Evolutionary conservation across 192 early-diverging fungal genomes (phyloP).

Genomic region (Ambispora gerdemannii): DNA sequence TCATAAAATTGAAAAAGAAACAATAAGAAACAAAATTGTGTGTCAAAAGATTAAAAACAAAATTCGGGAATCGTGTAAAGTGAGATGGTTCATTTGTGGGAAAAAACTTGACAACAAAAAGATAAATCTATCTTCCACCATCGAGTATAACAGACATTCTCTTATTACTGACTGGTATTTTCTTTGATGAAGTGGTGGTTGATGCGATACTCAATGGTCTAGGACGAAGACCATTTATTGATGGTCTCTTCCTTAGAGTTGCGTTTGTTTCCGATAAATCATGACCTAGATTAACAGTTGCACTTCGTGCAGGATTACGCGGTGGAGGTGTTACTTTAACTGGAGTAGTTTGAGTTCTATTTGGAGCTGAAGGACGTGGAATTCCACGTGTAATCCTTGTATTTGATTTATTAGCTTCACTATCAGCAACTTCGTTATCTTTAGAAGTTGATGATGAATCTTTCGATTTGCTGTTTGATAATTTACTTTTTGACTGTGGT

Average conservation of each 20-base stretch:
- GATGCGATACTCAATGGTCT: background rate
- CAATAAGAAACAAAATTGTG: no score
- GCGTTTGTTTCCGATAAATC: background rate
- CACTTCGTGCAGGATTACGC: background rate
- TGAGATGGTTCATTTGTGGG: no score
- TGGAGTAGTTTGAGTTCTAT: background rate
- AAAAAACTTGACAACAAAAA: no score
- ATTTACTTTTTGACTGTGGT: background rate
- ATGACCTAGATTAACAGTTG: no score
- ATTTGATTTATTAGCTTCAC: background rate
- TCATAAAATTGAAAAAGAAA: no score
- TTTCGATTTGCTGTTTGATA: background rate
- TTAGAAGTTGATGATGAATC: background rate
- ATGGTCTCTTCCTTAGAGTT: background rate
- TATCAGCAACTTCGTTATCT: background rate
- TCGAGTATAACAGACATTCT: slow-evolving; percentile 17
- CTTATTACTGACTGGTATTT: slow-evolving; percentile 4
- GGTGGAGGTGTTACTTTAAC: background rate
- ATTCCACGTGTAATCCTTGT: background rate
- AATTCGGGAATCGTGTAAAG: no score
- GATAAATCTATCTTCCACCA: background rate
- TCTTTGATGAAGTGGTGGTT: background rate
- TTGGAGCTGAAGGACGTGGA: background rate
- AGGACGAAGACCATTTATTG: background rate
- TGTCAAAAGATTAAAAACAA: no score